These are phyloP conservation scores for Priceomyces fermenticarens DNA, from an alignment of 805 yeast genomes.

Conservation along the genomic window DNA sequence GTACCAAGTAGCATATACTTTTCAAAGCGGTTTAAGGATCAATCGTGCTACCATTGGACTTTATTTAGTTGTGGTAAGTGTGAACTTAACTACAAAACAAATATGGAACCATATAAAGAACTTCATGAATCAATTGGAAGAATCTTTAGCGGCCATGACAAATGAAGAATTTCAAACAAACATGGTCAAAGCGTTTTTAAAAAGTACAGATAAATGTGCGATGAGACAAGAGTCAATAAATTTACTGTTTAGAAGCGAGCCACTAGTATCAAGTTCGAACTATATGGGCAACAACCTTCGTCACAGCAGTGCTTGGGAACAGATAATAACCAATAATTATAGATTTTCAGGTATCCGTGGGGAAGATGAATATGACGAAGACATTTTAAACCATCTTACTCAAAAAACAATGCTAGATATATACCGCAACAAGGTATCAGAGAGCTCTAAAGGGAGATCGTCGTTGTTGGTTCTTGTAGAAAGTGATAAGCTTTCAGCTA, in stretches of 20 bases:
- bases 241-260: slow-evolving; percentile 19
- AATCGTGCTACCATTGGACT: slow-evolving; percentile 55
- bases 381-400: slow-evolving; percentile 26
- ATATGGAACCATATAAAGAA: slow-evolving; percentile 48
- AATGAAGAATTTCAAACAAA: slow-evolving; percentile 32
- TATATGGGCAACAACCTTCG: slow-evolving; percentile 14
- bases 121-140: slow-evolving; percentile 42
- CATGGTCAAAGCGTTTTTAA: slow-evolving; percentile 37
- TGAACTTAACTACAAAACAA: slow-evolving; percentile 35
- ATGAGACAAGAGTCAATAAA: slow-evolving; percentile 11
- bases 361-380: slow-evolving; percentile 31
- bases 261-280: slow-evolving; percentile 26
- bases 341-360: slow-evolving; percentile 32
- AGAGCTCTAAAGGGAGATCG: slow-evolving; percentile 11
- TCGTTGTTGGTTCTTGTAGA: slow-evolving; percentile 1
- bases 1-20: slow-evolving; percentile 61
- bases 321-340: slow-evolving; percentile 44
- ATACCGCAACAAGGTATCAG: slow-evolving; percentile 11
- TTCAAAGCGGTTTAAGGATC: slow-evolving; percentile 54
- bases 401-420: slow-evolving; percentile 13
- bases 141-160: slow-evolving; percentile 21
- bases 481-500: too few species aligned
- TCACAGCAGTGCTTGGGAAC: slow-evolving; percentile 51
- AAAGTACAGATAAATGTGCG: slow-evolving; percentile 3
- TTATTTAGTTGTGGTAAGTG: slow-evolving; percentile 57